Evolutionary conservation across 2,329 filamentous ascomycete genomes (phyloP), one percentile per base, ranked within the genome.

Genomic region (Microascus cirrosus): DNA sequence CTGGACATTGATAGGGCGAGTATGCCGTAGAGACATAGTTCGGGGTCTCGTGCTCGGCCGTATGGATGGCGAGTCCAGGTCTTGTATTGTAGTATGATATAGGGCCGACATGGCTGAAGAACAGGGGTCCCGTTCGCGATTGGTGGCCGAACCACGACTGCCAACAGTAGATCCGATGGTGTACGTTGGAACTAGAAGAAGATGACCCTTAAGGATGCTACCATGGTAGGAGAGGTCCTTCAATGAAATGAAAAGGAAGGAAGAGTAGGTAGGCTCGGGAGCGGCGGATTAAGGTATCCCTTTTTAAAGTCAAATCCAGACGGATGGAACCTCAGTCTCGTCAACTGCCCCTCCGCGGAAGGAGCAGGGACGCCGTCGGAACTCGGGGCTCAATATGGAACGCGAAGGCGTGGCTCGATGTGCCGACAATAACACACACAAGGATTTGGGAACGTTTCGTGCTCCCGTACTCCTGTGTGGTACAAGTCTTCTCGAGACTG

Each of bases 1-100:
- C 63, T 79, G 77, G 58, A 80, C 73, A 60, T 73, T 72, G 63
- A 71, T 70, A 54, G 77, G 77, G 66, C 76, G 74, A 59, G 71
- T 66, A 59, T 72, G 73, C 63, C 73, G 71, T 57, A 71, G 63
- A n/a, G 55, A 53, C 48, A 42, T 53, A 2, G 55, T 48, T 22
- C 35, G 55, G n/a, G 55, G 36, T 36, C 53, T 35, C 24, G 24
- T 53, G 32, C 24, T 53, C 22, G 55, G 34, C 32, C 55, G 55
- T 51, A 56, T 22, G 36, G 48, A 52, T 25, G 56, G 51, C 8
- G 53, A 58, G 56, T 39, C 54, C 11, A 22, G n/a, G 20, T 48
- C 13, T 35, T 35, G 55, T 36, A 34, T 53, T 36, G 55, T 52
- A 52, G 50, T 36, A 32, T 52, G 48, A 28, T 28, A 42, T 2